A percentile compares a stretch with the other conserved stretches of the same genome.
These are phyloP conservation scores for Auricularia cornea DNA, from an alignment of 768 basidiomycete genomes.

Conservation along the genomic window DNA sequence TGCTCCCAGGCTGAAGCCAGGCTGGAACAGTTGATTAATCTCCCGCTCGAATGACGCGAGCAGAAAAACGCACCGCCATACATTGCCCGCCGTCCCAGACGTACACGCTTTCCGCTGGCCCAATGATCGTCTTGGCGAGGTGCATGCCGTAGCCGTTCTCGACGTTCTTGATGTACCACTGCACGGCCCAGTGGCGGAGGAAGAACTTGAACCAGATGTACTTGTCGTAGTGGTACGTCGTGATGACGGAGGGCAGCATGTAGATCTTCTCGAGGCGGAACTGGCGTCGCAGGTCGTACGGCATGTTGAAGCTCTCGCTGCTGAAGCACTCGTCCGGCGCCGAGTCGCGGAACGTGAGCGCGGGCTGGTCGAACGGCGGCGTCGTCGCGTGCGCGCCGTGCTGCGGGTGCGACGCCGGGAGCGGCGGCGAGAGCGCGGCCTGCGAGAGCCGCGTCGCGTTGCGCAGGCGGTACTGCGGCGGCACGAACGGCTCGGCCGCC, in stretches of 20 bases:
- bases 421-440: not conserved
- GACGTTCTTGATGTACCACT: conserved; percentile 34
- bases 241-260: conserved; percentile 33
- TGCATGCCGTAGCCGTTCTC: conserved; percentile 33
- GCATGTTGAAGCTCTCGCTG: conserved; percentile 34
- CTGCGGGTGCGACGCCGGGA: conserved; percentile 24
- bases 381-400: conserved; percentile 9
- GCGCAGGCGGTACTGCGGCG: conserved; percentile 26
- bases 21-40: no score
- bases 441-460: conserved; percentile 5
- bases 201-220: conserved; percentile 14
- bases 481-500: conserved; percentile 33
- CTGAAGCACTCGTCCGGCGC: conserved; percentile 25
- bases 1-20: no score
- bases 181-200: conserved; percentile 29
- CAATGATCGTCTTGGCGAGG: conserved; percentile 28
- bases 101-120: conserved; percentile 23
- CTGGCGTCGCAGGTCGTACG: conserved; percentile 34
- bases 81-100: conserved; percentile 30
- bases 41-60: no score
- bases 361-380: conserved; percentile 24
- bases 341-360: conserved; percentile 25
- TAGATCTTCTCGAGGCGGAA: conserved; percentile 30
- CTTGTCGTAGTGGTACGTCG: conserved; percentile 25
- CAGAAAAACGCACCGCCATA: conserved; percentile 14